Base-by-base conservation (phyloP, 208 protist species). In the Leishmania guyanensis region DNA sequence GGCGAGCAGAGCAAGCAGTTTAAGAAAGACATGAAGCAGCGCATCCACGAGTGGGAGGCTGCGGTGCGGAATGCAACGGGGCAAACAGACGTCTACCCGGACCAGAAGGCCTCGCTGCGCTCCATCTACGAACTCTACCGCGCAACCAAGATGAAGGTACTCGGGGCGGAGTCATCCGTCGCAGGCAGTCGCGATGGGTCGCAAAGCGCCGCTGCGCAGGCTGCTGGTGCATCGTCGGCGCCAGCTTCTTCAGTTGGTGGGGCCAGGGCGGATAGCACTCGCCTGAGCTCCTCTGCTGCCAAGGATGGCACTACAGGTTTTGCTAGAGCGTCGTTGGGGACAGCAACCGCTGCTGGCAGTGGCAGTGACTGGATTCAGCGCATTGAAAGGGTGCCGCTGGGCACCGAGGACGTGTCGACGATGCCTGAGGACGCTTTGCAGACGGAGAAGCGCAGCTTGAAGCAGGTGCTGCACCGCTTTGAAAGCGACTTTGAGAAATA, bases 61-160 rank as follows among this genome's bases (percentile, higher is more conserved):
- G 82, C 90, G 22, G 88, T 96, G 77, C 83, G 90, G 12, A 88
- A 95, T 50, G 92, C 88, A 20, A 92, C 82, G 4, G 92, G 91
- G 12, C 90, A 93, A 75, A 80, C 81, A 29, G 89, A 94, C 33
- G 91, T 94, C 43, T 86, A 81, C 54, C 79, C 89, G 33, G 89
- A 95, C 69, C 87, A 97, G 46, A 97, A 97, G 83, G 86, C 87
- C 0, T 82, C 84, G 48, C 78, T 97, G 79, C 92, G 90, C 39
- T 88, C 88, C 80, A 93, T 97, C 72, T 97, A 97, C 79, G 94
- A 97, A 77, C 88, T 97, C 3, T 97, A 97, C 86, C 94, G 94
- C 79, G 81, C 77, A 50, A 87, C 74, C 65, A 97, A 96, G 80
- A 92, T 86, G 77, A 91, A 89, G 46, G 84, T 94, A 36, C 64